Conservation (phyloP, 306 rosid genomes). For the Vigna trinervia region DNA sequence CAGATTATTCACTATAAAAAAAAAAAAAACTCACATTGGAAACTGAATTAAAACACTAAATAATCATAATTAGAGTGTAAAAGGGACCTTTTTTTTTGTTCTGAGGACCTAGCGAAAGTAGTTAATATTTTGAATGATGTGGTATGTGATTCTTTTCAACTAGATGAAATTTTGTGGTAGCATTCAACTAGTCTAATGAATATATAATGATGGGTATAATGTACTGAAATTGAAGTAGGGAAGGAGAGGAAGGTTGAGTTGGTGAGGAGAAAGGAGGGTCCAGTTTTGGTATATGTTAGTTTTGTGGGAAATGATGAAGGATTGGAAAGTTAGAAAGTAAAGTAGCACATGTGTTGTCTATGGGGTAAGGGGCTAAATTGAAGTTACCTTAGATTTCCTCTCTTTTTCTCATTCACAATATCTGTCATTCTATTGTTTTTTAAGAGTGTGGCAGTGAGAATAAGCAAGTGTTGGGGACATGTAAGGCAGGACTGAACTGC, state of each 20-base stretch:
- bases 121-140: too few relatives aligned
- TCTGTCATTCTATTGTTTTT: not conserved
- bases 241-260: conserved; percentile 9
- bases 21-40: too few relatives aligned
- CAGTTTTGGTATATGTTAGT: conserved; percentile 11
- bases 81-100: too few relatives aligned
- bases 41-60: too few relatives aligned
- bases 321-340: conserved; percentile 8
- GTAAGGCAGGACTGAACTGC: conserved; percentile 34
- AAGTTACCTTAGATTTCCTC: conserved; percentile 26
- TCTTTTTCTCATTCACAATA: conserved; percentile 20
- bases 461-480: conserved; percentile 28
- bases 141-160: not conserved
- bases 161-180: not conserved
- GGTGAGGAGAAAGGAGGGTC: conserved; percentile 36
- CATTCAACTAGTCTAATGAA: conserved; percentile 2
- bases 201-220: not conserved
- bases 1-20: too few relatives aligned
- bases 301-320: conserved; percentile 24
- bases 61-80: too few relatives aligned
- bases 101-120: too few relatives aligned
- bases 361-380: conserved; percentile 15
- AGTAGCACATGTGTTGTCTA: conserved; percentile 59
- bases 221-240: not conserved
- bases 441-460: not conserved